Base-by-base conservation (phyloP, 306 rosid genomes). In the Vigna radiata region DNA sequence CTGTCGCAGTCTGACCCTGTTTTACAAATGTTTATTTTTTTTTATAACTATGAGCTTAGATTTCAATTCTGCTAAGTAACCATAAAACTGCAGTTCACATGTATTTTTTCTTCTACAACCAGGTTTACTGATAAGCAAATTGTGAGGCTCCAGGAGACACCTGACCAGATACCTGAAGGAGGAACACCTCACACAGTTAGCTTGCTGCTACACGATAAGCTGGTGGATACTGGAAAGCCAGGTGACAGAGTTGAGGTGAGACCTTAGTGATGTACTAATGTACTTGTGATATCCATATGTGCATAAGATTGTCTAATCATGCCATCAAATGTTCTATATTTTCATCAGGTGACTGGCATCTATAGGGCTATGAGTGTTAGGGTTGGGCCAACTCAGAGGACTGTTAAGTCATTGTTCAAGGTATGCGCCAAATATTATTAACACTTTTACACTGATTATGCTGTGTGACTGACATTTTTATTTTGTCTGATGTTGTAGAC, bases 131-230 rank as follows among this genome's bases (percentile, higher is more conserved):
- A 95, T 80, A 95, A 92, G 88, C 97, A 95, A 85, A 95, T 95
- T 81, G 99, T 95, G 85, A 86, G 92, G 89, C 90, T 95, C 70
- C 99, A 95, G 84, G 97, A 95, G 91, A 95, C 97, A 31, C 99
- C 97, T 60, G 97, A 95, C 54, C 97, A 95, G 83, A 95, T 95
- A 48, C 99, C 97, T 21, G 99, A 95, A 31, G 99, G 99, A 76
- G 99, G 99, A 59, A 95, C 99, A 37, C 97, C 99, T 31, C 99
- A 95, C 86, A 92, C 97, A 2, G 99, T 95, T 62, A 95, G 97
- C 86, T 82, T 95, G 90, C 86, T 95, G 84, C 76, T 95, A 97
- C 97, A 95, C 68, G 97, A 90, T 88, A 92, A 92, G 83, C 89
- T 95, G 79, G 99, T 95, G 68, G 99, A 95, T 83, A 58, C 88